Evolutionary conservation across 768 basidiomycete species (phyloP).

Genomic region (Russula sp.): DNA sequence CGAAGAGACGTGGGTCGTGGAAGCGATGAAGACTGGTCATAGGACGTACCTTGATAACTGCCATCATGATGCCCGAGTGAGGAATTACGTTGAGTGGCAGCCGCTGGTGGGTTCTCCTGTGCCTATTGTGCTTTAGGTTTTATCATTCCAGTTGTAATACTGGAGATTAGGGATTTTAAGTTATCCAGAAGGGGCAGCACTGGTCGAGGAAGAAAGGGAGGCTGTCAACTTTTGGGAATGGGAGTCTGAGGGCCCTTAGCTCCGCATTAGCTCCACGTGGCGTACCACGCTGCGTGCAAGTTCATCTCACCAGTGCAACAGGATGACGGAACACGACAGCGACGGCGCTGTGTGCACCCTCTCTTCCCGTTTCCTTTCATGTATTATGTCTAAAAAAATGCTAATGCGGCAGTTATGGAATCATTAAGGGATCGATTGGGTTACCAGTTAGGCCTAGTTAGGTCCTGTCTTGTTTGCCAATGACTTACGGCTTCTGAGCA

Average conservation of each 20-base stretch:
- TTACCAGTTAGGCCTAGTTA: neutral
- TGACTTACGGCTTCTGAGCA: neutral
- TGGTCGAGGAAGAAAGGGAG: neutral
- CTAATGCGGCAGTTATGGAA: conserved; percentile 1
- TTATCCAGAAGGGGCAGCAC: neutral
- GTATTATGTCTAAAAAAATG: neutral
- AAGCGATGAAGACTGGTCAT: conserved; percentile 2
- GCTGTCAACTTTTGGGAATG: neutral
- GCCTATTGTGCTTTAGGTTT: conserved; percentile 3
- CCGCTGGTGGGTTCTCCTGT: neutral
- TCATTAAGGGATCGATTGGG: conserved; percentile 10
- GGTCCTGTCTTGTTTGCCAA: conserved; percentile 1
- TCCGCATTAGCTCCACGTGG: neutral
- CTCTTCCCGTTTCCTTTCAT: conserved; percentile 6
- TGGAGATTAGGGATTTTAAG: neutral
- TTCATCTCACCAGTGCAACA: neutral
- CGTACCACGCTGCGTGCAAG: neutral
- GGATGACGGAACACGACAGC: conserved; percentile 1
- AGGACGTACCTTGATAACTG: conserved; percentile 14
- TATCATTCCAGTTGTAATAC: neutral
- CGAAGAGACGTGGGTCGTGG: neutral
- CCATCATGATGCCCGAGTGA: conserved; percentile 15
- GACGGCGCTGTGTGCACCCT: neutral
- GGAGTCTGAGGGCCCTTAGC: too few relatives aligned
- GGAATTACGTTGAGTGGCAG: conserved; percentile 13